phyloP scores from a whole-genome alignment of 176 grass and related monocot genomes.

The Alloteropsis semialata region DNA sequence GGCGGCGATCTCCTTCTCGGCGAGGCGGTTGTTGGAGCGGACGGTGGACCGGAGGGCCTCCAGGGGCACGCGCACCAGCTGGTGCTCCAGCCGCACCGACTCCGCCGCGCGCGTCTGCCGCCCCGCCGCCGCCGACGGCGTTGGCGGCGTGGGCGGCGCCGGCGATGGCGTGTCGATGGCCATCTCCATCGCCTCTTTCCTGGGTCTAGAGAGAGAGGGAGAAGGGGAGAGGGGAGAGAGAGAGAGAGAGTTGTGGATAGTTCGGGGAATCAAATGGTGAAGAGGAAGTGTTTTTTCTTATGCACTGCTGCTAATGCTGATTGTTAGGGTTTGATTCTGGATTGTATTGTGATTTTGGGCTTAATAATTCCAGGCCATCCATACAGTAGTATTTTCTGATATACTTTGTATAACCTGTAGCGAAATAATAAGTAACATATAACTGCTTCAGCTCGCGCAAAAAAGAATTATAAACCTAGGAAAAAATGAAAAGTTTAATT shows the following conservation, averaged over 20 bases:
- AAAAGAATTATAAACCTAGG: not conserved
- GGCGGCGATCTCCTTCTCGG: slow-evolving; percentile 85
- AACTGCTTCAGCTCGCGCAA: no score
- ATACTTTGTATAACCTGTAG: no score
- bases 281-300: not conserved
- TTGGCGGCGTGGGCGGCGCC: slow-evolving; percentile 7
- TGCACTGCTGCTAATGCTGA: not conserved
- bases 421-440: no score
- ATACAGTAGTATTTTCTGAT: no score
- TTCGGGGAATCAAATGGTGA: not conserved
- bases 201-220: not conserved
- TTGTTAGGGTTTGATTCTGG: not conserved
- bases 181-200: slow-evolving; percentile 69
- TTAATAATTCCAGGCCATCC: not conserved
- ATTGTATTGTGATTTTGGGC: not conserved
- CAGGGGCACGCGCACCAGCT: slow-evolving; percentile 82
- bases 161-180: slow-evolving; percentile 76
- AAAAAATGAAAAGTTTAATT: not conserved
- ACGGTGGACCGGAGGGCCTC: slow-evolving; percentile 79
- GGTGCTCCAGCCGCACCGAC: slow-evolving; percentile 76
- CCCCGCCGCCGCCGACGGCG: slow-evolving; percentile 22
- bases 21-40: slow-evolving; percentile 60
- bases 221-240: not conserved
- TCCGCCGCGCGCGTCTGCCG: slow-evolving; percentile 61
- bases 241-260: slow-evolving; percentile 13